These are phyloP conservation scores for Leccinum arenicola DNA, from an alignment of 768 basidiomycete species.

Conservation along the genomic window DNA sequence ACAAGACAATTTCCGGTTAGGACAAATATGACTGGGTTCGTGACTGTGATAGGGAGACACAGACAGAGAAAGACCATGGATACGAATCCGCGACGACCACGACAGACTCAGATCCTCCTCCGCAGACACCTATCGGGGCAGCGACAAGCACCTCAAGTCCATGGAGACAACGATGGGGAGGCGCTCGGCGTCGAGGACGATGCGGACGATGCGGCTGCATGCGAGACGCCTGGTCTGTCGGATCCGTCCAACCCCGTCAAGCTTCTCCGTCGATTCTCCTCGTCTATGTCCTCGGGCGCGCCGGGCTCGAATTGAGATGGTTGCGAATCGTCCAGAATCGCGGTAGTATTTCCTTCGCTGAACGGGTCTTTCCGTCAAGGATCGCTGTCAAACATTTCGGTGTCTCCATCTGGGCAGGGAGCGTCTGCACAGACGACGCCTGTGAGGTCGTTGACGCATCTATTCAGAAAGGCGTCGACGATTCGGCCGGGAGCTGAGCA, in stretches of 20 bases:
- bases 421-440: constrained; percentile 12
- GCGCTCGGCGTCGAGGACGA: too few species aligned
- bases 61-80: constrained; percentile 4
- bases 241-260: constrained; percentile 17
- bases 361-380: constrained; percentile 25
- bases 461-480: not conserved
- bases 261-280: constrained; percentile 10
- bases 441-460: not conserved
- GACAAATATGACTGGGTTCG: constrained; percentile 4
- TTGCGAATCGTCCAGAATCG: not conserved
- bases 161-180: constrained; percentile 14
- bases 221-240: constrained; percentile 6
- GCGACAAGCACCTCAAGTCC: constrained; percentile 2
- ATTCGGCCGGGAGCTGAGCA: not conserved
- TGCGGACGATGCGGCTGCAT: not conserved
- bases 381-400: not conserved
- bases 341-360: constrained; percentile 26
- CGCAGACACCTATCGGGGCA: constrained; percentile 25
- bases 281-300: not conserved
- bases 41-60: constrained; percentile 12
- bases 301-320: not conserved
- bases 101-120: constrained; percentile 28
- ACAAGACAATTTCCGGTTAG: constrained; percentile 2
- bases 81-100: constrained; percentile 30
- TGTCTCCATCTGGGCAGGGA: not conserved